Conservation (phyloP, 2,329 filamentous ascomycete genomes). For the Colletotrichum salicis region DNA sequence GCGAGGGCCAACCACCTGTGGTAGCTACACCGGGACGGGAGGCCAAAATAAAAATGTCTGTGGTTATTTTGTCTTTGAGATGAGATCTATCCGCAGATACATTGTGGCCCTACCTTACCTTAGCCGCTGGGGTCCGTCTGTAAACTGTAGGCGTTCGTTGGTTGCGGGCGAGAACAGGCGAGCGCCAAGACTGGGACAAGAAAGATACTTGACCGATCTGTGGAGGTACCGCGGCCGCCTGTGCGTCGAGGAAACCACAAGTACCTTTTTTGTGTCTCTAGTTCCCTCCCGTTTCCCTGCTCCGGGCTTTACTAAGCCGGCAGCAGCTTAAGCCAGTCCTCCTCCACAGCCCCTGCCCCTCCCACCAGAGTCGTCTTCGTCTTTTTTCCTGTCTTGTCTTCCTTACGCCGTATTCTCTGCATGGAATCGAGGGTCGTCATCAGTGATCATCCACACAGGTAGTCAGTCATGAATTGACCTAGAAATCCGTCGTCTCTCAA, state of each 20-base stretch:
- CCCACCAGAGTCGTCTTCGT: not conserved
- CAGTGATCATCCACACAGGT: too few species aligned
- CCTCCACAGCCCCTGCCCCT: not conserved
- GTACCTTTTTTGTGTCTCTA: not conserved
- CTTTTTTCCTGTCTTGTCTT: not conserved
- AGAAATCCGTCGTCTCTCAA: too few species aligned
- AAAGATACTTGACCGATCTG: slow-evolving; percentile 9
- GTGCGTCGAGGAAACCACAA: slow-evolving; percentile 23
- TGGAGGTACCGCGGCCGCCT: slow-evolving; percentile 32
- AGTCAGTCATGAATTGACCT: too few species aligned
- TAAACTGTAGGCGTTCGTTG: not conserved
- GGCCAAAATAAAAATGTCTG: slow-evolving; percentile 7
- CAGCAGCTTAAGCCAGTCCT: too few species aligned
- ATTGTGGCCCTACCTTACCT: not conserved
- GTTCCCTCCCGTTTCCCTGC: not conserved
- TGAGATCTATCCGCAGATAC: not conserved
- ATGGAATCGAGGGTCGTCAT: too few species aligned
- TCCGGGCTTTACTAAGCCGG: not conserved
- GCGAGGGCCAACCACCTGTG: not conserved
- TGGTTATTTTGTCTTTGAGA: slow-evolving; percentile 2
- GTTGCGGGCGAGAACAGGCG: not conserved
- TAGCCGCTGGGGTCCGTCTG: not conserved
- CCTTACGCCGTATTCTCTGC: too few species aligned
- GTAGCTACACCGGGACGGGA: not conserved
- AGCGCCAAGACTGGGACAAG: not conserved